phyloP scores from a whole-genome alignment of 108 stramenopile species.

The Cyclotella choctawhatcheeana region DNA sequence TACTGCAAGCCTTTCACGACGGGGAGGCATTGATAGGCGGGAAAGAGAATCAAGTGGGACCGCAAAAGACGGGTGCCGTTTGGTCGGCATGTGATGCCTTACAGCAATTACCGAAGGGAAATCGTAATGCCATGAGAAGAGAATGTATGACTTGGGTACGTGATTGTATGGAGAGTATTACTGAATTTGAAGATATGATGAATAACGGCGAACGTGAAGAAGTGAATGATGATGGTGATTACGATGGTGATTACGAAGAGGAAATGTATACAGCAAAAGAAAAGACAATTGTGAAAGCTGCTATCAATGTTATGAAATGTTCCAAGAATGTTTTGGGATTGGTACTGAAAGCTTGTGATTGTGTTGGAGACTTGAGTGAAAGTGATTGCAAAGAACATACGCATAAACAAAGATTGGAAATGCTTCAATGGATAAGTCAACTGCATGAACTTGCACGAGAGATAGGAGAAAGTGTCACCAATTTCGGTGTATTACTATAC shows the following conservation, averaged over 20 bases:
- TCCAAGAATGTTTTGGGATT: slow-evolving; percentile 74
- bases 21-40: slow-evolving; percentile 41
- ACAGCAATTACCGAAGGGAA: slow-evolving; percentile 57
- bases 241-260: slow-evolving; percentile 47
- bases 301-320: slow-evolving; percentile 73
- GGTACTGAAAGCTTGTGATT: slow-evolving; percentile 74
- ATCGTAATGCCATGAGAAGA: slow-evolving; percentile 77
- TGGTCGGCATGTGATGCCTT: slow-evolving; percentile 76
- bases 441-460: slow-evolving; percentile 56
- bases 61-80: slow-evolving; percentile 79
- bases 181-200: slow-evolving; percentile 82
- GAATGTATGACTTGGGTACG: slow-evolving; percentile 80
- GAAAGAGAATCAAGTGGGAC: slow-evolving; percentile 28
- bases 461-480: slow-evolving; percentile 83
- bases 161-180: slow-evolving; percentile 79
- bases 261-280: slow-evolving; percentile 68
- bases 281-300: slow-evolving; percentile 64
- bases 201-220: slow-evolving; percentile 55
- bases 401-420: slow-evolving; percentile 10
- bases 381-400: neutral
- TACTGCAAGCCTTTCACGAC: slow-evolving; percentile 60
- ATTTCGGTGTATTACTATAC: slow-evolving; percentile 77
- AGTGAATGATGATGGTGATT: slow-evolving; percentile 36
- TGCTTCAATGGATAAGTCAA: slow-evolving; percentile 55
- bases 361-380: slow-evolving; percentile 48